Base-by-base conservation (phyloP, 768 basidiomycete species). In the Trametes cingulata region DNA sequence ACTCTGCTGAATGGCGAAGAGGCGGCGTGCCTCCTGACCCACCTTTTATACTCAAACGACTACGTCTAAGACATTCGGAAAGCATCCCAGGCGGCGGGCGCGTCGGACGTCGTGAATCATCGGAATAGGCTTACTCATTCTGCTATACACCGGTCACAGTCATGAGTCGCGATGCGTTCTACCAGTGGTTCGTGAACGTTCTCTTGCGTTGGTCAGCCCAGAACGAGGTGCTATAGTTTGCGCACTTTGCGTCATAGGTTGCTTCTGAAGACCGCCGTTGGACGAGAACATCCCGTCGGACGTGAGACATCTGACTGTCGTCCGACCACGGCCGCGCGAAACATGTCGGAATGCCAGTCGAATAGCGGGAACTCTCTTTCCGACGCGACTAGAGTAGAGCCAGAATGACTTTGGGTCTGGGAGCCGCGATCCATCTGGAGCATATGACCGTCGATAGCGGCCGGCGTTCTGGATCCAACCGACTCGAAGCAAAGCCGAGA, bases 171-270 rank as follows among this genome's bases (percentile, higher is more conserved):
- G 45, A 42, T 27, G 59, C 25, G 37, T 27, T 51, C 27, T n/a
- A 29, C 25, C n/a, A 25, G 27, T 1, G 27, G 17, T 60, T 60
- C 59, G 40, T 49, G 59, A 60, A 60, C 37, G 45, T 60, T 60
- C 59, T 54, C 25, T n/a, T 5, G 42, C 6, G 35, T 49, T 49
- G 46, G 52, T 60, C 59, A 60, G 52, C 52, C 41, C 24, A 25
- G 46, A 48, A 41, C 36, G 22, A 25, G 27, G 24, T 17, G n/a
- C 45, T 37, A 29, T 40, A 19, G 19, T 46, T 40, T n/a, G 7
- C 27, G 45, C 42, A 25, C n/a, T 9, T 54, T 60, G 59, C 52
- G 52, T 60, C 59, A 60, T 54, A 27, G 47, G 4, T 25, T n/a
- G 37, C 22, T 45, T 33, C 37, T 19, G 35, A 33, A 27, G 45